A percentile compares a stretch with the other conserved stretches of the same genome.
These are phyloP conservation scores for Vitis cinerea DNA, from an alignment of 164 flowering plant species.

Conservation along the genomic window DNA sequence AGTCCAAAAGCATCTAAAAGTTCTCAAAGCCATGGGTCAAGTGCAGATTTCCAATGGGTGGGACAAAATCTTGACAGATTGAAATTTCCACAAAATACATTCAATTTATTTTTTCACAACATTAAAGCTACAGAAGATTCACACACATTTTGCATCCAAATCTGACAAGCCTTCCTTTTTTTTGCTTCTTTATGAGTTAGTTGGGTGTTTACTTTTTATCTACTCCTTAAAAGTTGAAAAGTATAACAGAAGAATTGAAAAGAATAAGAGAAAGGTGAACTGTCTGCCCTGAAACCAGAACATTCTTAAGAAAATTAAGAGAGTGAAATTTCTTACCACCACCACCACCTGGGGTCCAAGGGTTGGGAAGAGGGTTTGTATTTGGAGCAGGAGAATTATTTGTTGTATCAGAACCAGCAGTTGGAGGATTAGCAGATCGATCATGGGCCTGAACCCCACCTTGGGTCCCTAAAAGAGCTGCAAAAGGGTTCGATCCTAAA, in stretches of 20 bases:
- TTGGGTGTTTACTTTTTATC: too few species aligned
- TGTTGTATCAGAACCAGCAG: slow-evolving; percentile 47
- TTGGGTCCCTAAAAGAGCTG: slow-evolving; percentile 49
- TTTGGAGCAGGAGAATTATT: slow-evolving; percentile 65
- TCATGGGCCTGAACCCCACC: slow-evolving; percentile 42
- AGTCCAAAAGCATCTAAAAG: too few species aligned
- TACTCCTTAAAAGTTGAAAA: neutral
- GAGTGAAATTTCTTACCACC: slow-evolving; percentile 28
- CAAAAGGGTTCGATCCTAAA: slow-evolving; percentile 30
- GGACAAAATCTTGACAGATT: too few species aligned
- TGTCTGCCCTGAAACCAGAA: neutral
- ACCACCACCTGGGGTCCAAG: slow-evolving; percentile 48
- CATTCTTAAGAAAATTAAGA: neutral
- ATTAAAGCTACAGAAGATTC: too few species aligned
- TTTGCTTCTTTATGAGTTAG: too few species aligned
- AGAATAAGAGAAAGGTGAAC: too few species aligned
- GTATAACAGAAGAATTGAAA: neutral
- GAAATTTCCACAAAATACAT: too few species aligned
- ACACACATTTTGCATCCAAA: too few species aligned
- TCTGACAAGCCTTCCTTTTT: too few species aligned
- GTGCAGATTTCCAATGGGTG: too few species aligned
- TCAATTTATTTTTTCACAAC: too few species aligned
- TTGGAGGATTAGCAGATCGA: slow-evolving; percentile 43
- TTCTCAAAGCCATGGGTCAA: too few species aligned
- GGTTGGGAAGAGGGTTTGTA: slow-evolving; percentile 88